These are phyloP conservation scores for Aspergillus caelatus DNA, from an alignment of 2,329 filamentous ascomycete genomes.

Conservation along the genomic window DNA sequence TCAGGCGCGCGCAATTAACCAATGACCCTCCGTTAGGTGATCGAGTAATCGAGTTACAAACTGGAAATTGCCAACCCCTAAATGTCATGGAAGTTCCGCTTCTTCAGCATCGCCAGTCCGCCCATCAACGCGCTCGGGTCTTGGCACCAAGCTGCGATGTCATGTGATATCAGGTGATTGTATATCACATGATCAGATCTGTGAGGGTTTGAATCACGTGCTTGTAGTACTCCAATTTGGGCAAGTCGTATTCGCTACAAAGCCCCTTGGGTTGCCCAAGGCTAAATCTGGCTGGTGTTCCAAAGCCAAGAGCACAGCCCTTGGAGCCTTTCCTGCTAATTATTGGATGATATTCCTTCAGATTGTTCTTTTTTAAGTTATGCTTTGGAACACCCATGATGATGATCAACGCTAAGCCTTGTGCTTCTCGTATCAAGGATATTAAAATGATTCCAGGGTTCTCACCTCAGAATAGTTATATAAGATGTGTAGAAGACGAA, in stretches of 20 bases:
- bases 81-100: slow-evolving; percentile 1
- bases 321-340: background rate
- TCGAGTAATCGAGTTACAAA: background rate
- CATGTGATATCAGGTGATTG: slow-evolving; percentile 21
- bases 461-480: background rate
- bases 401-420: slow-evolving; percentile 8
- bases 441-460: background rate
- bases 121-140: slow-evolving; percentile 19
- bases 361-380: background rate
- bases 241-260: slow-evolving; percentile 13
- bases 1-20: background rate
- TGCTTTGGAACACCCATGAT: background rate
- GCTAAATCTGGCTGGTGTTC: background rate
- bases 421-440: background rate
- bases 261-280: slow-evolving; percentile 13
- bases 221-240: background rate
- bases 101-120: slow-evolving; percentile 4
- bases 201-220: too few species aligned
- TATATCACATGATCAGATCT: background rate
- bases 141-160: slow-evolving; percentile 15
- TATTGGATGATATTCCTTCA: background rate
- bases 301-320: slow-evolving; percentile 8
- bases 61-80: background rate
- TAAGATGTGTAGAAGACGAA: slow-evolving; percentile 2
- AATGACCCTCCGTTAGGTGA: background rate